These are phyloP conservation scores for Neurospora terricola DNA, from an alignment of 495 filamentous ascomycete species.

Conservation along the genomic window DNA sequence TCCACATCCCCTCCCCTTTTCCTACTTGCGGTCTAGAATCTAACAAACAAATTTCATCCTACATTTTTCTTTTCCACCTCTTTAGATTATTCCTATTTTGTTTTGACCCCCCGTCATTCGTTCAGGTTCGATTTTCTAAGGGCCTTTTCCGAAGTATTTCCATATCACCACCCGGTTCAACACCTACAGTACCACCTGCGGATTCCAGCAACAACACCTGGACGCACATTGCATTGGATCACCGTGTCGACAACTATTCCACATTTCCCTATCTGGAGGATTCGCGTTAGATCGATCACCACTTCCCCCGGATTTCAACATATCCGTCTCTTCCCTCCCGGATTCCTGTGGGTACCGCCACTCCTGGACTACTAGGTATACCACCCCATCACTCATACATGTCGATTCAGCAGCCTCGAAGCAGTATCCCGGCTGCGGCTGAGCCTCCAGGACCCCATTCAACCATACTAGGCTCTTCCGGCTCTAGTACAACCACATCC, in stretches of 20 bases:
- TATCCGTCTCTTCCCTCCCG: not conserved
- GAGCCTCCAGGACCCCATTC: not conserved
- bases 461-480: not conserved
- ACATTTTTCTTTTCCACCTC: not conserved
- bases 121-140: not conserved
- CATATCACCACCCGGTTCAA: not conserved
- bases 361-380: not conserved
- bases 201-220: not conserved
- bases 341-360: not conserved
- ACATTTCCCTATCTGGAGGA: not conserved
- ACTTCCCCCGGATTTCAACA: not conserved
- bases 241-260: not conserved
- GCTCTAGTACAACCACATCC: not conserved
- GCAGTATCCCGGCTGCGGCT: not conserved
- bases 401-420: not conserved
- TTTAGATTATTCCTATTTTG: not conserved
- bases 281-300: not conserved
- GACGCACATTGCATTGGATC: not conserved
- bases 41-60: not conserved
- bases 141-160: not conserved
- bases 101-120: not conserved
- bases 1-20: not conserved
- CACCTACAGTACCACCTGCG: not conserved
- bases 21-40: not conserved
- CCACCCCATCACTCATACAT: not conserved